Evolutionary conservation across 2,329 filamentous ascomycete genomes (phyloP), one percentile per base, ranked within the genome.

Genomic region (Emergomyces africanus): DNA sequence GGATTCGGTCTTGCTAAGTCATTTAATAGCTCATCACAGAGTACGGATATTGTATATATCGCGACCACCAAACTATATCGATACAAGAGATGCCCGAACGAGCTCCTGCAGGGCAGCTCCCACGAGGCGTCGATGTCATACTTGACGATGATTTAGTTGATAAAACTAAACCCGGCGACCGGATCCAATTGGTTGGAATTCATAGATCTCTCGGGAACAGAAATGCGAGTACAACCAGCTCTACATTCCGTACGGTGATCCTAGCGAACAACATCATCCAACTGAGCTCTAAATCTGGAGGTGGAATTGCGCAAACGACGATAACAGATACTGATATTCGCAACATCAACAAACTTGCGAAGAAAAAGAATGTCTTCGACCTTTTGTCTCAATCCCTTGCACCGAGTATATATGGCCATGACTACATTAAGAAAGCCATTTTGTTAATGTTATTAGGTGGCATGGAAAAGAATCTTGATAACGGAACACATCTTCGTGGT

Each of bases 51-150:
- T 95, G 87, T 72, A 94, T 88, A 56, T 99, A 96, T 75, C 83
- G 92, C 69, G 94, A 99, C 71, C 94, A 99, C 71, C 94, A 99
- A 73, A 96, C 89, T 18, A 90, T 99, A 61, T 96, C 92, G 0
- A 96, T 99, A 65, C 94, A 99, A 75, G 94, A 99, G 77, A 99
- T 99, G 94, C 94, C 94, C 0, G 94, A 99, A 74, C 82, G 92
- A 66, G 94, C 94, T 1, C 94, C 94, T 58, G 92, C 94, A 61
- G 94, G 94, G 57, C 94, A 97, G 78, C 81, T 99, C 64, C 94
- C 94, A 61, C 86, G 94, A 58, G 90, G 92, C 59, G 94, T 99
- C 20, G 94, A 99, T 74, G 91, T 97, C 15, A 91, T 99, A 66
- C 78, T 99, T 64, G 94, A 99, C 71, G 94, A 99, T 71, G 94